A percentile compares a stretch with the other conserved stretches of the same genome.
Conservation (phyloP, 129 eudicot species). For the Flaveria sonorensis region DNA sequence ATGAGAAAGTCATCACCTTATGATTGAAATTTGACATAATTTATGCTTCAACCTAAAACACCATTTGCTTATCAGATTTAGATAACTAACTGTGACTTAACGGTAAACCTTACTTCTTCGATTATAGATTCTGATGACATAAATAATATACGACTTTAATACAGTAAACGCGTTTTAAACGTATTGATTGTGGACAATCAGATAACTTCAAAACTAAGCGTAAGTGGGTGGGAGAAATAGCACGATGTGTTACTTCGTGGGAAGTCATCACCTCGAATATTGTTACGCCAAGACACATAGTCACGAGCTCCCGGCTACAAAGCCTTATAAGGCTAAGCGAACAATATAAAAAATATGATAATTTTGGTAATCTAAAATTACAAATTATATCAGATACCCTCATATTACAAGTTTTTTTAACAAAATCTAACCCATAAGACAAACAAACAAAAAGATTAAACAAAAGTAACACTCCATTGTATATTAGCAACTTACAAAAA, state of each 20-base stretch:
- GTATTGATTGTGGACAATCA: too few relatives aligned
- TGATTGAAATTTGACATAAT: not conserved
- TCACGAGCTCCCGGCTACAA: not conserved
- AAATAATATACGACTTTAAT: not conserved
- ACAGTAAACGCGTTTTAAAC: too few relatives aligned
- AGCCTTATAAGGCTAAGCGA: not conserved
- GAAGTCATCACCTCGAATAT: not conserved
- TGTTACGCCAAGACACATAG: not conserved
- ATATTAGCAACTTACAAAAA: slow-evolving; percentile 39
- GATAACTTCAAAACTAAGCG: not conserved
- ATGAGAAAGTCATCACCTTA: not conserved
- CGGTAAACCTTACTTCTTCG: too few relatives aligned
- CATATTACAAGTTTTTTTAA: not conserved
- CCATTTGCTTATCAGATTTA: too few relatives aligned
- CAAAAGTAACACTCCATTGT: slow-evolving; percentile 35
- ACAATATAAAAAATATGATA: too few relatives aligned
- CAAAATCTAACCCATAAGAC: not conserved
- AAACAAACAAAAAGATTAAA: not conserved
- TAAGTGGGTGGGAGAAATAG: not conserved
- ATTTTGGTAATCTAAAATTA: too few relatives aligned
- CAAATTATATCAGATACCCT: too few relatives aligned
- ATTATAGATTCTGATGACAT: too few relatives aligned
- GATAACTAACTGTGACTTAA: too few relatives aligned
- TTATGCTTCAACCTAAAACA: too few relatives aligned
- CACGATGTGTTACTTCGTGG: too few relatives aligned